Conservation (phyloP, 148 eudicot genomes). For the Heliamphora exappendiculata region DNA sequence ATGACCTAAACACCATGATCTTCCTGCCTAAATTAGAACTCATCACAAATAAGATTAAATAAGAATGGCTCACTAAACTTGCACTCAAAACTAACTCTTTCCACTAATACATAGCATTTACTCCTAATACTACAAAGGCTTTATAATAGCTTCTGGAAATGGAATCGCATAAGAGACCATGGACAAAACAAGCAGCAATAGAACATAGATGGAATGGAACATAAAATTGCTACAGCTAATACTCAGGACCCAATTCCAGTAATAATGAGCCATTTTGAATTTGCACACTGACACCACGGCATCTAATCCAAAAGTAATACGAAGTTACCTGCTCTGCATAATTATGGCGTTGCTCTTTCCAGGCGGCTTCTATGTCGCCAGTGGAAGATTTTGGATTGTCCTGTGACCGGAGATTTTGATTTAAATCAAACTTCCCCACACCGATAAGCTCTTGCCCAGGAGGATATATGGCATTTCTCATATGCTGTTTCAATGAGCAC, state of each 20-base stretch:
- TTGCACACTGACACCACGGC: not conserved
- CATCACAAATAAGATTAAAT: no score
- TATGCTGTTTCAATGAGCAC: conserved; percentile 26
- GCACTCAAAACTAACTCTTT: not conserved
- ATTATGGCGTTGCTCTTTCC: conserved; percentile 48
- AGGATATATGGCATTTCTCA: conserved; percentile 26
- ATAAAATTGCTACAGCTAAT: not conserved
- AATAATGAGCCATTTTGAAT: not conserved
- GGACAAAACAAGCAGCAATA: not conserved
- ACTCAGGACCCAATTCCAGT: not conserved
- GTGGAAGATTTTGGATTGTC: conserved; percentile 25
- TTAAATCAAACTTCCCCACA: conserved; percentile 21
- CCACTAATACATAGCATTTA: not conserved
- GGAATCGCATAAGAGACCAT: not conserved
- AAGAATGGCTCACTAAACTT: not conserved
- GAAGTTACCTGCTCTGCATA: conserved; percentile 63
- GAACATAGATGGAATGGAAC: not conserved
- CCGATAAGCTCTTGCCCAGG: conserved; percentile 26
- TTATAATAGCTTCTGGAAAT: not conserved
- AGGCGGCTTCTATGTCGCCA: conserved; percentile 25
- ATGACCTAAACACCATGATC: not conserved
- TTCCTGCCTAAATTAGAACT: not conserved
- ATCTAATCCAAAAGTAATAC: not conserved
- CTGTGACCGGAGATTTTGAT: conserved; percentile 24
- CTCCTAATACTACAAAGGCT: not conserved